A percentile compares a stretch with the other conserved stretches of the same genome.
Conservation (phyloP, 495 filamentous ascomycete species). For the Alectoria sarmentosa region DNA sequence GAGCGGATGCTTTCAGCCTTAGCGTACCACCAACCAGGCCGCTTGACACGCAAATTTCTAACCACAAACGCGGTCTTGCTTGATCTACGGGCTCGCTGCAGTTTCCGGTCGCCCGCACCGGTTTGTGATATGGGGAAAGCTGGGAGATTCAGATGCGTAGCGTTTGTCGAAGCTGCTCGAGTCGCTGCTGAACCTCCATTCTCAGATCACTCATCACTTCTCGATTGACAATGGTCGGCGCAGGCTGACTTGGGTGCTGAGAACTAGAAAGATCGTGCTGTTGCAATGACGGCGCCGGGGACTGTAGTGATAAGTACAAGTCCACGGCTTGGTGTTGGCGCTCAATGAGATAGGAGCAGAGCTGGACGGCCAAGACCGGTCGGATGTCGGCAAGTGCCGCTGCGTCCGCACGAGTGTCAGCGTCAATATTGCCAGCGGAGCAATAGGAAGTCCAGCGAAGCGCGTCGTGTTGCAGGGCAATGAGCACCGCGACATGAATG, state of each 20-base stretch:
- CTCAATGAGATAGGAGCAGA: slow-evolving; percentile 25
- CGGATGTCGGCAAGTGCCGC: slow-evolving; percentile 19
- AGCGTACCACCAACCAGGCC: no score
- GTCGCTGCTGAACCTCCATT: background rate
- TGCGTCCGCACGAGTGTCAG: no score
- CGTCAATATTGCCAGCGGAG: no score
- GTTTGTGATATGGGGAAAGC: no score
- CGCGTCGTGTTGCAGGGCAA: slow-evolving; percentile 16
- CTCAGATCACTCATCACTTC: background rate
- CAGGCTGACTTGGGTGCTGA: background rate
- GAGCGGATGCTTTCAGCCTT: no score
- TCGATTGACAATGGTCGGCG: background rate
- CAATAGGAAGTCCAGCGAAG: background rate
- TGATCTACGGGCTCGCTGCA: no score
- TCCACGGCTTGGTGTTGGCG: slow-evolving; percentile 21
- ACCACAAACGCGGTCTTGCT: no score
- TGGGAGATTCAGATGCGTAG: no score
- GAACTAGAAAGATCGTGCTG: no score
- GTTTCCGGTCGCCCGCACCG: no score
- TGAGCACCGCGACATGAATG: slow-evolving; percentile 17
- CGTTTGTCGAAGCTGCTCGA: background rate
- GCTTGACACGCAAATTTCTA: no score
- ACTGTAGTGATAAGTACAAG: background rate
- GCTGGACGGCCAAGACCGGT: slow-evolving; percentile 22
- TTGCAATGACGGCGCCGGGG: no score